Conservation (phyloP, 78 protist genomes). For the Dictyostelium firmibasis region DNA sequence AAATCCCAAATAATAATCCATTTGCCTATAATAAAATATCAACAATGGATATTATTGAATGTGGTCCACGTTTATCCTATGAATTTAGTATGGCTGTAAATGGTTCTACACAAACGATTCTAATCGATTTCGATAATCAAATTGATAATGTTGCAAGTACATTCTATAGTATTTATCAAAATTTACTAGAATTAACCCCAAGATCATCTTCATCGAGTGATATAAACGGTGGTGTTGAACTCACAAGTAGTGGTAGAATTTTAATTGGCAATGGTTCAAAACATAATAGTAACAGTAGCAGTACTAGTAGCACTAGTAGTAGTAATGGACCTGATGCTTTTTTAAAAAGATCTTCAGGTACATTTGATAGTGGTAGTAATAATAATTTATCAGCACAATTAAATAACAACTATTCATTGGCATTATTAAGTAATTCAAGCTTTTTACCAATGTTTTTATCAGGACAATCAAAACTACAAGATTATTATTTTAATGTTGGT, state of each 20-base stretch:
- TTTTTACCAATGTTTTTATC: slow-evolving; percentile 11
- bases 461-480: neutral
- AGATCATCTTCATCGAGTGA: neutral
- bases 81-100: slow-evolving; percentile 8
- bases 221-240: neutral
- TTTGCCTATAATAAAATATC: slow-evolving; percentile 39
- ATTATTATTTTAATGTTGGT: slow-evolving; percentile 36
- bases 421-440: neutral
- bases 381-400: too few species aligned
- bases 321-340: neutral
- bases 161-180: neutral
- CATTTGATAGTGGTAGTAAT: neutral
- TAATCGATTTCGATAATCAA: slow-evolving; percentile 11
- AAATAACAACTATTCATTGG: slow-evolving; percentile 7
- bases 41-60: slow-evolving; percentile 63
- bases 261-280: neutral
- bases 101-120: neutral
- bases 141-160: slow-evolving; percentile 11
- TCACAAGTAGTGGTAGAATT: neutral
- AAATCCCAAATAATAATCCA: slow-evolving; percentile 8
- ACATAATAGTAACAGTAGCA: neutral
- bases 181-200: neutral
- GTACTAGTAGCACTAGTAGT: neutral
- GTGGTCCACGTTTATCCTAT: slow-evolving; percentile 6
- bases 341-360: neutral